phyloP scores from a whole-genome alignment of 345 rosid genomes.

The Pistacia vera region DNA sequence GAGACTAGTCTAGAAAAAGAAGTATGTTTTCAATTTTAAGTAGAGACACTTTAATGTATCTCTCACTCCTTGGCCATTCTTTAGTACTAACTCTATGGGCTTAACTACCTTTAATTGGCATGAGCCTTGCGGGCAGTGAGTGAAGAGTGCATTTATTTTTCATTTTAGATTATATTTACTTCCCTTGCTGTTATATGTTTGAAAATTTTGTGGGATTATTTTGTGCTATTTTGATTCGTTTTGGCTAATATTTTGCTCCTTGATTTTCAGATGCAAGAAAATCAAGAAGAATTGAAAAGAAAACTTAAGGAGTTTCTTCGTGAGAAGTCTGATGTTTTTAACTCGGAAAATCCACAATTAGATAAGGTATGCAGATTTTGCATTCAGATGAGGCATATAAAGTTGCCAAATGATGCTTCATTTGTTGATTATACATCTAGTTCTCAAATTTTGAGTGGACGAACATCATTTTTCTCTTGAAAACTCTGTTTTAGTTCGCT shows the following conservation, averaged over 20 bases:
- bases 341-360: constrained; percentile 52
- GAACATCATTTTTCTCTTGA: neutral
- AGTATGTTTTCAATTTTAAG: constrained; percentile 63
- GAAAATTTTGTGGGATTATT: neutral
- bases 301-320: constrained; percentile 72
- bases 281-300: constrained; percentile 63
- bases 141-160: constrained; percentile 29
- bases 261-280: constrained; percentile 53
- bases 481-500: neutral
- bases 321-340: constrained; percentile 73
- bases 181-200: neutral
- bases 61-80: constrained; percentile 44
- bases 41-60: constrained; percentile 42
- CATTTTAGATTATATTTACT: neutral
- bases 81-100: constrained; percentile 39
- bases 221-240: neutral
- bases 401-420: neutral
- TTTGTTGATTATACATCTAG: neutral
- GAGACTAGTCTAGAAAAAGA: constrained; percentile 70
- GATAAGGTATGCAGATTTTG: constrained; percentile 63
- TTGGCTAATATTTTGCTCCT: constrained; percentile 3
- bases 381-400: neutral
- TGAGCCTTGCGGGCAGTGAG: constrained; percentile 53
- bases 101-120: constrained; percentile 41
- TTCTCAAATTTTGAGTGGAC: neutral